Conservation (phyloP, 495 filamentous ascomycete genomes). For the Aspergillus kassunensis region DNA sequence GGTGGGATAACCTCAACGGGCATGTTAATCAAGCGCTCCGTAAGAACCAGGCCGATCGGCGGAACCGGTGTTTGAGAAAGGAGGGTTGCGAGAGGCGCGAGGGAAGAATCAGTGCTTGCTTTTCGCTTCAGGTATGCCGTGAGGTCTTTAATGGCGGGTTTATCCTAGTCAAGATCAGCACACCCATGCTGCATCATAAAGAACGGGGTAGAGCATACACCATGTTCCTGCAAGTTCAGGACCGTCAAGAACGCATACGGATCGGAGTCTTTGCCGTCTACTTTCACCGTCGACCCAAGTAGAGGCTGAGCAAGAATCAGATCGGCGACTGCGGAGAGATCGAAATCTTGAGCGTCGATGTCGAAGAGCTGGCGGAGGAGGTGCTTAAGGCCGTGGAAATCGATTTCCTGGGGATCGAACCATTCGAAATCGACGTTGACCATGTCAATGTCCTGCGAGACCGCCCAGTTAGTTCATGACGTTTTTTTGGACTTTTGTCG, state of each 20-base stretch:
- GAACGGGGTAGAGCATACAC: constrained; percentile 30
- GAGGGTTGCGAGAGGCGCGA: constrained; percentile 52
- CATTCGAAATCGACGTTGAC: constrained; percentile 97
- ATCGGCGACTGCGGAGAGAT: constrained; percentile 80
- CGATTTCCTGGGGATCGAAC: constrained; percentile 90
- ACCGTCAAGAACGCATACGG: constrained; percentile 93
- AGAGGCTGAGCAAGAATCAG: constrained; percentile 84
- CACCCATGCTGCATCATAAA: neutral
- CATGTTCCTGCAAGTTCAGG: constrained; percentile 78
- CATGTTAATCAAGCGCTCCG: constrained; percentile 93
- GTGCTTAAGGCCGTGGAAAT: constrained; percentile 92
- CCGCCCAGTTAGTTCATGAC: neutral
- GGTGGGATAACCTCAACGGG: constrained; percentile 86
- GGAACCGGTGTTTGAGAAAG: constrained; percentile 49
- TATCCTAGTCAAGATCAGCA: constrained; percentile 44
- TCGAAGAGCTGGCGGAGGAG: constrained; percentile 94
- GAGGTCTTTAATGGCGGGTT: constrained; percentile 64
- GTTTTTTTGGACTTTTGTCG: neutral
- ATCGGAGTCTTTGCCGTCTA: constrained; percentile 88
- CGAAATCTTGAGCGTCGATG: constrained; percentile 75
- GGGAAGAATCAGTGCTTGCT: constrained; percentile 48
- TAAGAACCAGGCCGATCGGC: constrained; percentile 77
- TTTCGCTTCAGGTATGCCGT: constrained; percentile 65
- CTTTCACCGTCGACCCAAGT: constrained; percentile 92
- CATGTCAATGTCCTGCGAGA: constrained; percentile 71